phyloP scores from a whole-genome alignment of 148 eudicot species.

The Camellia lanceoleosa region DNA sequence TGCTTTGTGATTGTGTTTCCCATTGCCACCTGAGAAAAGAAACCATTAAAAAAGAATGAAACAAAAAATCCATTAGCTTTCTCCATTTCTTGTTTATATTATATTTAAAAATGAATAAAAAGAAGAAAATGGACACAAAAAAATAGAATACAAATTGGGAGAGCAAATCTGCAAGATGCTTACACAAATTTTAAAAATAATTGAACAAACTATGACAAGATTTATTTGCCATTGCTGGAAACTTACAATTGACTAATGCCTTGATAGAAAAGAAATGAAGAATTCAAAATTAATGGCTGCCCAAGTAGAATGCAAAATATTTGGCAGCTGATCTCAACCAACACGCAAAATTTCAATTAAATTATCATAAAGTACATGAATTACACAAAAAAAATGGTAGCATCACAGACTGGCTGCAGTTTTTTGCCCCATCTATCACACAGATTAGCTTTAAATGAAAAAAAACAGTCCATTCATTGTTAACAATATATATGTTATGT shows the following conservation, averaged over 20 bases:
- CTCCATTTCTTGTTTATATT: conserved; percentile 3
- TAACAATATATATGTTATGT: too few relatives aligned
- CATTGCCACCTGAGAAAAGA: background rate
- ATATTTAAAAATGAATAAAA: background rate
- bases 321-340: background rate
- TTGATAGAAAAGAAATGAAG: background rate
- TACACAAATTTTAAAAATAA: background rate
- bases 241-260: too few relatives aligned
- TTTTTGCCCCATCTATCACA: too few relatives aligned
- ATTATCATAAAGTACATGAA: background rate
- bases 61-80: conserved; percentile 1
- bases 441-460: background rate
- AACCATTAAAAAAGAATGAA: background rate
- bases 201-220: background rate
- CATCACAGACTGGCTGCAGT: background rate
- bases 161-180: background rate
- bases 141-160: background rate
- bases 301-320: background rate
- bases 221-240: background rate
- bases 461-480: background rate
- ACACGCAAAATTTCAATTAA: background rate
- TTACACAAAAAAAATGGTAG: background rate
- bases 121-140: background rate
- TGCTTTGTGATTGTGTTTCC: conserved; percentile 6
- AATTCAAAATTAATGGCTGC: background rate